Conservation (phyloP, 1,284 basidiomycete genomes). For the Agaricales sp. region DNA sequence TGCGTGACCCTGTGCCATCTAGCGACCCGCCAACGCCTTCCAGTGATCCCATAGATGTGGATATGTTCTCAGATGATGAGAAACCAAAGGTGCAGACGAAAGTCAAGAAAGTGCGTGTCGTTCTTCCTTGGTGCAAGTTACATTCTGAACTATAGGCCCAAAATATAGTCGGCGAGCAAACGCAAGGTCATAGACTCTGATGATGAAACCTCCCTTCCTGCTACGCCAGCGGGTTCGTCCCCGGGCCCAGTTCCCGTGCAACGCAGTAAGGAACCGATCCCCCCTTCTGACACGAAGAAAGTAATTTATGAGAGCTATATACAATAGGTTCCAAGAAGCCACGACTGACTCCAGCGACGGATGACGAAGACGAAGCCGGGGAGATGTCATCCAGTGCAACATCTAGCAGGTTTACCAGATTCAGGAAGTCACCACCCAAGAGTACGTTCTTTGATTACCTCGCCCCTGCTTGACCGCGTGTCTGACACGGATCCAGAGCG, state of each 20-base stretch:
- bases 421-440: constrained; percentile 37
- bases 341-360: constrained; percentile 36
- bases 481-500: too few species aligned
- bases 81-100: constrained; percentile 17
- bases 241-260: too few species aligned
- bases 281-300: not conserved
- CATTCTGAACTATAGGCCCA: too few species aligned
- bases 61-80: constrained; percentile 70
- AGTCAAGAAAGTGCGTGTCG: too few species aligned
- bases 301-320: not conserved
- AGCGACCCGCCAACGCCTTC: constrained; percentile 51
- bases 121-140: too few species aligned
- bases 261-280: not conserved
- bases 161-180: too few species aligned
- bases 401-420: constrained; percentile 33
- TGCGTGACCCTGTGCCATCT: constrained; percentile 22
- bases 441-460: too few species aligned
- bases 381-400: constrained; percentile 21
- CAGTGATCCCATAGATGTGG: constrained; percentile 65
- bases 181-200: not conserved
- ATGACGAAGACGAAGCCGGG: constrained; percentile 37
- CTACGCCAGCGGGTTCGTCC: not conserved
- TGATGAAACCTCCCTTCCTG: not conserved
- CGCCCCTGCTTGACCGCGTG: too few species aligned
- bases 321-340: constrained; percentile 37